These are phyloP conservation scores for Cladosporium sp. DNA, from an alignment of 2,329 filamentous ascomycete genomes.

Conservation along the genomic window DNA sequence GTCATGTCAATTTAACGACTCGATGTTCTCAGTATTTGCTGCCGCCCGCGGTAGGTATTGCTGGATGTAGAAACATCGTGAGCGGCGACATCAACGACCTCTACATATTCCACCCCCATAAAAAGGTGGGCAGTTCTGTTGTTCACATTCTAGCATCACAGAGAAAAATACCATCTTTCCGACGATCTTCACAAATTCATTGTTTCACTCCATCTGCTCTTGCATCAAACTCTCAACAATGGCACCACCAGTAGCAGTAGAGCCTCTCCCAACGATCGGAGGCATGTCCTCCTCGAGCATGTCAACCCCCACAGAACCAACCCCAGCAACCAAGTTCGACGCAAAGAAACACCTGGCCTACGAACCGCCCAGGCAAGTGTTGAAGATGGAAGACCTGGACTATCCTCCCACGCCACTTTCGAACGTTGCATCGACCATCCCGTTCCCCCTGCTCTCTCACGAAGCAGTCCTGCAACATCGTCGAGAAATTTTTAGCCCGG, in stretches of 20 bases:
- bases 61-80: not conserved
- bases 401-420: not conserved
- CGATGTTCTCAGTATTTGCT: too few relatives aligned
- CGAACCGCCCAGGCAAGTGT: not conserved
- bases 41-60: not conserved
- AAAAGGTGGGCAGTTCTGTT: too few relatives aligned
- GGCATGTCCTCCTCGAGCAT: not conserved
- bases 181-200: too few relatives aligned
- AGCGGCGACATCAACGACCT: not conserved
- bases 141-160: too few relatives aligned
- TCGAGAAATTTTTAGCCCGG: not conserved
- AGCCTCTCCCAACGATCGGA: not conserved
- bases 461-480: not conserved
- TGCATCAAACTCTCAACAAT: not conserved
- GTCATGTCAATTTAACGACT: too few relatives aligned
- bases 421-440: not conserved
- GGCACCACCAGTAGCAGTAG: not conserved
- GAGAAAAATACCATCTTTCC: too few relatives aligned
- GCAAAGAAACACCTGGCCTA: not conserved
- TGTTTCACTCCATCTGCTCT: too few relatives aligned
- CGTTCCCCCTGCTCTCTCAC: not conserved
- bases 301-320: not conserved
- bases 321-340: not conserved
- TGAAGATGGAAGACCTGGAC: not conserved
- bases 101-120: too few relatives aligned